Conservation (phyloP, 2,329 filamentous ascomycete genomes). For the Cladosporium velox region DNA sequence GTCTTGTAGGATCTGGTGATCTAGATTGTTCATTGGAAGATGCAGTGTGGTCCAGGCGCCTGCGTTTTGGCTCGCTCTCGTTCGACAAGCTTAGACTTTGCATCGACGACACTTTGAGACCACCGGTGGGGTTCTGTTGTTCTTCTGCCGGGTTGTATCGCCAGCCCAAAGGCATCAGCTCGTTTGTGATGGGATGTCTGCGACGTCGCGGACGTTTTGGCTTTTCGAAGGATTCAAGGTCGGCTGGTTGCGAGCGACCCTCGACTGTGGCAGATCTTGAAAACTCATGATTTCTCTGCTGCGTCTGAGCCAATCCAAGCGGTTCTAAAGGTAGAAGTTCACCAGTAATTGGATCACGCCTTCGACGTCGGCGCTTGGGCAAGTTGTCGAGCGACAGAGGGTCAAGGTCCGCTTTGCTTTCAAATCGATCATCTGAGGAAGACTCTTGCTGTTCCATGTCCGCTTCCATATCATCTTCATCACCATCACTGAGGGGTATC, state of each 20-base stretch:
- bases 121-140: neutral
- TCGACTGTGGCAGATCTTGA: neutral
- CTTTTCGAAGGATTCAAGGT: neutral
- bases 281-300: neutral
- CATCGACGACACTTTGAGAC: slow-evolving; percentile 21
- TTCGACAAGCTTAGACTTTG: slow-evolving; percentile 25
- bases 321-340: slow-evolving; percentile 32
- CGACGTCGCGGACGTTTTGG: slow-evolving; percentile 32
- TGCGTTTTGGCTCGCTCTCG: slow-evolving; percentile 26
- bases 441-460: neutral
- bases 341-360: slow-evolving; percentile 34
- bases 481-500: slow-evolving; percentile 31
- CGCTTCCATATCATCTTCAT: slow-evolving; percentile 14
- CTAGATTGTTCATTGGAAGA: slow-evolving; percentile 1
- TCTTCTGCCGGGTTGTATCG: slow-evolving; percentile 28
- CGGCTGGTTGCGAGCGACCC: neutral
- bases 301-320: neutral
- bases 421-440: neutral
- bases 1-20: neutral
- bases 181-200: slow-evolving; percentile 35
- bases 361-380: slow-evolving; percentile 30
- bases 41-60: slow-evolving; percentile 13
- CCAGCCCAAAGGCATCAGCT: slow-evolving; percentile 39
- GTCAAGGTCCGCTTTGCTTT: neutral
- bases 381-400: neutral